Conservation (phyloP, 768 basidiomycete genomes). For the Lactarius sp. region DNA sequence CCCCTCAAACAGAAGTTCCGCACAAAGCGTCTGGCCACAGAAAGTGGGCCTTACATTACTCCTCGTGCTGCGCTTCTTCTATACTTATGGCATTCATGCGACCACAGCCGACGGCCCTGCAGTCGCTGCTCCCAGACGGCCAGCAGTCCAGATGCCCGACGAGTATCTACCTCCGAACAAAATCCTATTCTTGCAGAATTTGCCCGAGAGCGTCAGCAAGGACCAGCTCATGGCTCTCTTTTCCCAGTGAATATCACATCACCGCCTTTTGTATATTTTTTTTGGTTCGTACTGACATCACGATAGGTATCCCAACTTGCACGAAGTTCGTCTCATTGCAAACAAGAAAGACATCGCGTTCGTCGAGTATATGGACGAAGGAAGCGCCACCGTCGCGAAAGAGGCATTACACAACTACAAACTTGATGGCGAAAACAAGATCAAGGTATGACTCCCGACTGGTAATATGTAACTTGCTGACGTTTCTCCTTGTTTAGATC, state of each 20-base stretch:
- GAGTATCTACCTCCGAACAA: constrained; percentile 99
- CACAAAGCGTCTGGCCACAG: constrained; percentile 74
- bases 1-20: constrained; percentile 84
- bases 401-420: constrained; percentile 98
- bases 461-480: background rate
- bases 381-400: constrained; percentile 84
- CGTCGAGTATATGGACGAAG: constrained; percentile 95
- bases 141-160: constrained; percentile 96
- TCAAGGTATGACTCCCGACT: constrained; percentile 60
- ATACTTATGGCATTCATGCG: constrained; percentile 8
- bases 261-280: background rate
- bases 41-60: constrained; percentile 47
- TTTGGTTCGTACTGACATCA: background rate
- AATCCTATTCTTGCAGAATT: constrained; percentile 95
- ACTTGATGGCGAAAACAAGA: constrained; percentile 95
- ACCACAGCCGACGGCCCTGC: constrained; percentile 61
- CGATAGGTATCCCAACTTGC: constrained; percentile 84
- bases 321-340: constrained; percentile 98
- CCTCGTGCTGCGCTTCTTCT: constrained; percentile 8
- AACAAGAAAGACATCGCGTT: constrained; percentile 98
- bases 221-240: constrained; percentile 89
- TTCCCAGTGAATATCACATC: constrained; percentile 61
- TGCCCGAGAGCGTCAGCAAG: constrained; percentile 89
- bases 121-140: constrained; percentile 62
- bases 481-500: constrained; percentile 14